Base-by-base conservation (phyloP, 2,329 filamentous ascomycete species). In the Xylaria polymorpha region DNA sequence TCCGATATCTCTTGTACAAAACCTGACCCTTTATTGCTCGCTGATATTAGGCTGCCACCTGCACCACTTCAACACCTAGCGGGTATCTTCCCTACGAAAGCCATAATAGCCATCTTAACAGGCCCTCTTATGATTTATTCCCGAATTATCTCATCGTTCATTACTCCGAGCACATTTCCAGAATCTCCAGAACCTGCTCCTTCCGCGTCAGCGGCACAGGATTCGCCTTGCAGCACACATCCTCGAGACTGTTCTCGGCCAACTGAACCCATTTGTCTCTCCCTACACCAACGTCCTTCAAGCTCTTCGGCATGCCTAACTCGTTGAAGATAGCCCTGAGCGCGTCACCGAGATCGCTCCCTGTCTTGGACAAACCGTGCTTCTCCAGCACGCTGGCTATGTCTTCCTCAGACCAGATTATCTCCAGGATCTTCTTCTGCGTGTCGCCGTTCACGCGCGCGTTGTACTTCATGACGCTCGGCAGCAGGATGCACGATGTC, bases 401-500 rank as follows among this genome's bases (percentile, higher is more conserved):
- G 4, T 50, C 29, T 18, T 39, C 44, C 44, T 51, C 58, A 1
- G 58, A 39, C 58, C 58, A 61, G 20, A 61, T 1, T 0, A 18
- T 14, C 44, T 61, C 58, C 4, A 7, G 12, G 7, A 61, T 41
- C 7, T n/a, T 29, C 46, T 41, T 41, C 46, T 61, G 58, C n/a
- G 20, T 20, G 22, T 41, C 39, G n/a, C 32, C 12, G 9, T 56
- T 56, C 51, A 56, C 51, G 8, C 51, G 51, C n/a, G 51, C 51
- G n/a, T 56, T 56, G 4, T 56, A 56, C 44, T 61, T 61, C 44
- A 51, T 10, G 8, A 75, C 73, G 43, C 18, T 57, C 14, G 73
- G 69, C 48, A 74, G 46, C 41, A 74, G 60, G 55, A 74, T 60
- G 56, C 73, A 75, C 55, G 68, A 73, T 20, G 73, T 75, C 60